Evolutionary conservation across 148 eudicot genomes (phyloP), one percentile per base, ranked within the genome.

Genomic region (Persicaria tinctoria): DNA sequence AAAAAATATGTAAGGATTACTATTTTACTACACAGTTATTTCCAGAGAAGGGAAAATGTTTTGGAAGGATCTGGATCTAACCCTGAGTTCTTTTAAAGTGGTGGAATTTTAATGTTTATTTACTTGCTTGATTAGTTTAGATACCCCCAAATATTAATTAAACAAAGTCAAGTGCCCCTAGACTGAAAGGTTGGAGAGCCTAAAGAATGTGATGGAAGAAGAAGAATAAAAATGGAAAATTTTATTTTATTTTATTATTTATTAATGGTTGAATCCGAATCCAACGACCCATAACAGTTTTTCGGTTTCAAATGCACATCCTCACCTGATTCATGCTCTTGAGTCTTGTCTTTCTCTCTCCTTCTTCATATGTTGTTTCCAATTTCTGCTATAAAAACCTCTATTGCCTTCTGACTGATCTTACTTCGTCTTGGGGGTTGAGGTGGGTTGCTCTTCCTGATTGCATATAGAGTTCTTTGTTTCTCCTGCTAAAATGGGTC

Each of bases 381-480:
- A 38, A 47, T 13, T 59, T 66, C 47, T 66, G 70, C 18, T 66
- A 38, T 6, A 18, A 66, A 27, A 27, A 10, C 14, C 69, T 63
- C 46, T 63, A 45, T 38, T 9, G 8, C 70, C 70, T 66, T 38
- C n/a, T 13, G 16, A 66, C 70, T 66, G 13, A 66, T 66, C 47
- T 13, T 66, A 66, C 38, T 66, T 5, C 17, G 38, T 38, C 0
- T 41, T 38, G 70, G 47, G 70, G 47, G 70, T 4, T 32, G 46
- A 32, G 70, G 70, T 64, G 47, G 46, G 70, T 64, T 64, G 8
- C 5, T 63, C 47, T 64, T 63, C 69, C 46, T 63, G 69, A 27
- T 63, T 63, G 11, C 46, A 27, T 63, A 5, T n/a, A 56, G 23
- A 56, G 62, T 6, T 56, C 20, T 56, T 8, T 62, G 4, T 44